Evolutionary conservation across 345 rosid species (phyloP).

Genomic region (Brassica carinata): DNA sequence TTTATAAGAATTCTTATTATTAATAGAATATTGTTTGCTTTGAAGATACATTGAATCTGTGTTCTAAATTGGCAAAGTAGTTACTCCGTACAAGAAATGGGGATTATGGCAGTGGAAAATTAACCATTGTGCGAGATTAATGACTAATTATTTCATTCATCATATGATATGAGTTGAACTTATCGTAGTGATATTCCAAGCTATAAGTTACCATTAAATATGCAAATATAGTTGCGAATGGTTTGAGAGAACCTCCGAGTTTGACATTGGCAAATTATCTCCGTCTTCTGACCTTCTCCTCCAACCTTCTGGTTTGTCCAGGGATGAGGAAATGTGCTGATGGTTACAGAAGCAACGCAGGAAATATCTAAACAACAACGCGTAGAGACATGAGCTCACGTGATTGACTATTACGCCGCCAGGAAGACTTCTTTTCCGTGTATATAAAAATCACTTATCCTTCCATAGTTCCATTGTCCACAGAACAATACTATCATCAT

Average conservation of each 20-base stretch:
- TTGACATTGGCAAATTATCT: too few relatives aligned
- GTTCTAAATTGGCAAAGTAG: not conserved
- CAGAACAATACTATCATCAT: not conserved
- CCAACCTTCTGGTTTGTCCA: too few relatives aligned
- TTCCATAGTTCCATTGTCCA: constrained; percentile 1
- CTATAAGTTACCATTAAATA: too few relatives aligned
- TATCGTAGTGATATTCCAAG: not conserved
- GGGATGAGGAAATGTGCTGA: too few relatives aligned
- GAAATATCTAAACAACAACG: constrained; percentile 13
- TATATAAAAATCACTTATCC: constrained; percentile 9
- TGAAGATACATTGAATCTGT: not conserved
- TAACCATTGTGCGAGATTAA: not conserved
- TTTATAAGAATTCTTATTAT: too few relatives aligned
- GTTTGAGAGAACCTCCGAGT: too few relatives aligned
- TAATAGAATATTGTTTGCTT: not conserved
- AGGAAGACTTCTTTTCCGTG: not conserved
- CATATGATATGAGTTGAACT: not conserved
- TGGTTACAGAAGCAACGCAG: constrained; percentile 4
- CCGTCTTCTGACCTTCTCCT: too few relatives aligned
- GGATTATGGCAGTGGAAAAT: not conserved
- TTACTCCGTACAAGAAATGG: not conserved
- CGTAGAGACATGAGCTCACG: constrained; percentile 12
- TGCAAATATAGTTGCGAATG: too few relatives aligned
- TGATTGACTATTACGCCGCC: constrained; percentile 36
- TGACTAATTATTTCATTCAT: not conserved